A percentile compares a stretch with the other conserved stretches of the same genome.
These are phyloP conservation scores for Erodium trifolium DNA, from an alignment of 441 rosid genomes.

Conservation along the genomic window DNA sequence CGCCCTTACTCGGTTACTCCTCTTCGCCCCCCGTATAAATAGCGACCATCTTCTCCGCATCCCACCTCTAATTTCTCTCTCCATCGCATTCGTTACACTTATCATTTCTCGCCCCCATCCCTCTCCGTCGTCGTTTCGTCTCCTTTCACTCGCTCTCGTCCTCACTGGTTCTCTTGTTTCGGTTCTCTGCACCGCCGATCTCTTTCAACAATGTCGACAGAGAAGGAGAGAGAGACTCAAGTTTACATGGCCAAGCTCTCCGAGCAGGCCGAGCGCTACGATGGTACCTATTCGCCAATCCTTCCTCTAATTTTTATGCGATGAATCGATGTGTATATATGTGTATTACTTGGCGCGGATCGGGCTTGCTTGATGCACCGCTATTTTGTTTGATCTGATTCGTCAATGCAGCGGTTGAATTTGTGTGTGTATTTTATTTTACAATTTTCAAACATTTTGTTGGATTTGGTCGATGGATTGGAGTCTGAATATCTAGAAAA, in stretches of 20 bases:
- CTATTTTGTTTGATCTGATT: background rate
- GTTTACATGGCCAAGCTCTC: constrained; percentile 96
- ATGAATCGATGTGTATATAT: too few relatives aligned
- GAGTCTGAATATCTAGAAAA: background rate
- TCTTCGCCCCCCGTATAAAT: background rate
- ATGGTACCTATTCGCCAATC: constrained; percentile 33
- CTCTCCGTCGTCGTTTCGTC: too few relatives aligned
- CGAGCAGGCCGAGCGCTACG: constrained; percentile 95
- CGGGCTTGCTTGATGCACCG: too few relatives aligned
- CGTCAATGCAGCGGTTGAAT: background rate
- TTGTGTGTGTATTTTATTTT: background rate
- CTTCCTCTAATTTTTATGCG: too few relatives aligned
- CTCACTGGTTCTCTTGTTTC: too few relatives aligned
- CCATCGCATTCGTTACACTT: background rate
- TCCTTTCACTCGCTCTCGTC: too few relatives aligned
- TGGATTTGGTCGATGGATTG: background rate
- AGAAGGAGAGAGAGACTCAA: constrained; percentile 79
- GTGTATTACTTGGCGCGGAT: too few relatives aligned
- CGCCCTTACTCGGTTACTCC: background rate
- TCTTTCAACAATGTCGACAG: constrained; percentile 37
- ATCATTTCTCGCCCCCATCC: background rate
- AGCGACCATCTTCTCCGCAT: background rate
- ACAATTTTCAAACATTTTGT: background rate
- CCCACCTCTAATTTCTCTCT: constrained; percentile 1
- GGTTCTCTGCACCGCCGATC: constrained; percentile 11